phyloP scores from a whole-genome alignment of 1,284 basidiomycete species.

The Tilletiopsis washingtonensis region DNA sequence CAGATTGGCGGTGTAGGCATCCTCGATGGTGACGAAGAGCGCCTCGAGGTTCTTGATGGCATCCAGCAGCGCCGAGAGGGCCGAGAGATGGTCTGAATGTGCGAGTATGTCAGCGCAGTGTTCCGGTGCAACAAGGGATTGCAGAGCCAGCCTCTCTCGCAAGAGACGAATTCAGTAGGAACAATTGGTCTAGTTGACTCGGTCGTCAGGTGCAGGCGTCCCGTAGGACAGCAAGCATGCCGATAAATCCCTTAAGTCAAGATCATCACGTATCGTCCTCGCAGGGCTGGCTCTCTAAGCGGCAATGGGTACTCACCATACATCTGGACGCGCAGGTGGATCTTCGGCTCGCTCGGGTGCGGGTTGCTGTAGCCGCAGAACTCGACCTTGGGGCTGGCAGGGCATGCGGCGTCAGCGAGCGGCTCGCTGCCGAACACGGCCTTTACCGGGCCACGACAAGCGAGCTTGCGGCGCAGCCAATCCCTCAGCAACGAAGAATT shows the following conservation, averaged over 20 bases:
- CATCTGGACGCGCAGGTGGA: slow-evolving; percentile 96
- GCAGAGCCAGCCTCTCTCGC: background rate
- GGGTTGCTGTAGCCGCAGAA: slow-evolving; percentile 97
- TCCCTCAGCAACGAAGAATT: slow-evolving; percentile 49
- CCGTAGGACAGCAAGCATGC: background rate
- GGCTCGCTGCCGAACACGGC: background rate
- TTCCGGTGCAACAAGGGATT: background rate
- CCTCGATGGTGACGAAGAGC: slow-evolving; percentile 33
- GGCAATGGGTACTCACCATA: slow-evolving; percentile 64
- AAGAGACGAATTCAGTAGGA: slow-evolving; percentile 43
- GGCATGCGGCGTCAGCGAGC: background rate
- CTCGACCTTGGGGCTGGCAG: slow-evolving; percentile 81
- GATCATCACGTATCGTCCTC: slow-evolving; percentile 18
- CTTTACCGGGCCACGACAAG: background rate
- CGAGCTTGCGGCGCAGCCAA: too few species aligned
- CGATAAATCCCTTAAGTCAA: slow-evolving; percentile 21
- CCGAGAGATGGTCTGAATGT: slow-evolving; percentile 18
- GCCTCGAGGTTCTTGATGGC: slow-evolving; percentile 37
- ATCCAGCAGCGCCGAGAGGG: slow-evolving; percentile 33
- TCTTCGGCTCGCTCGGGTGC: slow-evolving; percentile 91
- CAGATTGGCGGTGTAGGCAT: slow-evolving; percentile 31
- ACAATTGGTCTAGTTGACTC: slow-evolving; percentile 41
- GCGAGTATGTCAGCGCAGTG: background rate
- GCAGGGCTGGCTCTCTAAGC: slow-evolving; percentile 17
- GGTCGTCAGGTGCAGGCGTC: slow-evolving; percentile 6